These are phyloP conservation scores for Sphaerostilbella broomeana DNA, from an alignment of 2,329 filamentous ascomycete genomes.

Conservation along the genomic window DNA sequence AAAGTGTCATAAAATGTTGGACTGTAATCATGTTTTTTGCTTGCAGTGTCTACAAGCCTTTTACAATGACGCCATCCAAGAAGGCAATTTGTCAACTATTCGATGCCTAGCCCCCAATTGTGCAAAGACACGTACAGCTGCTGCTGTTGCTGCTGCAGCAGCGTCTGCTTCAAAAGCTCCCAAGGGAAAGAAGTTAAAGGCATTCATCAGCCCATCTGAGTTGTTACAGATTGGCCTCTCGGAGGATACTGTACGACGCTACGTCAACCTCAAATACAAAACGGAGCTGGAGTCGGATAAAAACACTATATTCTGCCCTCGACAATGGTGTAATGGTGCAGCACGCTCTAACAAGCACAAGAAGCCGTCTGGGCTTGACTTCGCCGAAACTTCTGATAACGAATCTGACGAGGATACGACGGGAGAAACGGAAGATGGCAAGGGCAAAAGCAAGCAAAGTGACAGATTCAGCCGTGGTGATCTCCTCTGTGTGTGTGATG, in stretches of 20 bases:
- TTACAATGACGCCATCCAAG: constrained; percentile 79
- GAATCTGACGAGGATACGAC: constrained; percentile 31
- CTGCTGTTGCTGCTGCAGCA: constrained; percentile 13
- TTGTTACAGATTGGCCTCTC: constrained; percentile 69
- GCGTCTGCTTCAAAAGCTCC: constrained; percentile 15
- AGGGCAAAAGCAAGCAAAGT: constrained; percentile 17
- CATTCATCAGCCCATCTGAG: constrained; percentile 73
- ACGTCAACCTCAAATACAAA: constrained; percentile 86
- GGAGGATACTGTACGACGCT: constrained; percentile 71
- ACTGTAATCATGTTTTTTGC: constrained; percentile 90
- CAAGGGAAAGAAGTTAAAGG: constrained; percentile 50
- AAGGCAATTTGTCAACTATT: constrained; percentile 74
- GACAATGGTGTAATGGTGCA: constrained; percentile 86
- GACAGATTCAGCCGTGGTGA: constrained; percentile 46
- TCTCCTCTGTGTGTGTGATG: constrained; percentile 76
- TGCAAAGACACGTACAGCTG: constrained; percentile 51
- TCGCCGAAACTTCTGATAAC: constrained; percentile 49
- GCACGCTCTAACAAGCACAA: constrained; percentile 69
- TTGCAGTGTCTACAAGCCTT: constrained; percentile 80
- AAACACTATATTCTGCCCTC: constrained; percentile 85
- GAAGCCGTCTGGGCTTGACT: constrained; percentile 61
- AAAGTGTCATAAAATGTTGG: constrained; percentile 71
- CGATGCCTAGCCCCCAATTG: constrained; percentile 77
- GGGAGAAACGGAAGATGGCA: constrained; percentile 12
- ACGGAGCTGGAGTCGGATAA: constrained; percentile 87